Evolutionary conservation across 148 eudicot genomes (phyloP).

Genomic region (Agrostemma githago): DNA sequence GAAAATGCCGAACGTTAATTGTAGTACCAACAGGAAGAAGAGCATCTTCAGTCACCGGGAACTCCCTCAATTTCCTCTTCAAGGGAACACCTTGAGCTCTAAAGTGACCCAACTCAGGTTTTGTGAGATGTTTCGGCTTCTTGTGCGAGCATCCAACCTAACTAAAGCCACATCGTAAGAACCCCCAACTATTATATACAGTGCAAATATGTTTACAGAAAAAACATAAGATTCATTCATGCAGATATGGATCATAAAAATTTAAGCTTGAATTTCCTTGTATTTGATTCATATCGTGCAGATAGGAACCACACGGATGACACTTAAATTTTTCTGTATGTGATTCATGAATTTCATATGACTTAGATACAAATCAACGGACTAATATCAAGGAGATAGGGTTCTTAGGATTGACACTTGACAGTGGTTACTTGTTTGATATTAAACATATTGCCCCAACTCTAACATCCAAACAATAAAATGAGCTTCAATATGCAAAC

Average conservation of each 20-base stretch:
- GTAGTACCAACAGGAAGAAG: slow-evolving; percentile 80
- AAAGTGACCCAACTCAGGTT: slow-evolving; percentile 95
- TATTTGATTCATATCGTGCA: not conserved
- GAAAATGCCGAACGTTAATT: slow-evolving; percentile 83
- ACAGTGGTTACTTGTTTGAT: not conserved
- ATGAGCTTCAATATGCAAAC: not conserved
- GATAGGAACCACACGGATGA: not conserved
- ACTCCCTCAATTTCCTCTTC: slow-evolving; percentile 94
- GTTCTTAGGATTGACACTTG: not conserved
- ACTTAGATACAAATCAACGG: too few species aligned
- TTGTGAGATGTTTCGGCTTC: slow-evolving; percentile 83
- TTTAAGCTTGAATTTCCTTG: too few species aligned
- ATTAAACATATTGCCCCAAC: slow-evolving; percentile 1
- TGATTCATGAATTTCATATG: not conserved
- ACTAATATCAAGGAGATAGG: not conserved
- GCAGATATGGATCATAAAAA: not conserved
- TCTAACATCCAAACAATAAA: not conserved
- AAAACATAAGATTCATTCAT: not conserved
- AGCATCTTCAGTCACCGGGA: slow-evolving; percentile 87
- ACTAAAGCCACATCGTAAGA: slow-evolving; percentile 33
- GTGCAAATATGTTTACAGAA: not conserved
- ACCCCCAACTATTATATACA: slow-evolving; percentile 27
- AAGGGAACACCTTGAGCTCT: slow-evolving; percentile 97
- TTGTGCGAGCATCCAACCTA: slow-evolving; percentile 94
- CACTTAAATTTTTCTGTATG: not conserved